phyloP scores from a whole-genome alignment of 768 basidiomycete species.

The Kwoniella europaea region DNA sequence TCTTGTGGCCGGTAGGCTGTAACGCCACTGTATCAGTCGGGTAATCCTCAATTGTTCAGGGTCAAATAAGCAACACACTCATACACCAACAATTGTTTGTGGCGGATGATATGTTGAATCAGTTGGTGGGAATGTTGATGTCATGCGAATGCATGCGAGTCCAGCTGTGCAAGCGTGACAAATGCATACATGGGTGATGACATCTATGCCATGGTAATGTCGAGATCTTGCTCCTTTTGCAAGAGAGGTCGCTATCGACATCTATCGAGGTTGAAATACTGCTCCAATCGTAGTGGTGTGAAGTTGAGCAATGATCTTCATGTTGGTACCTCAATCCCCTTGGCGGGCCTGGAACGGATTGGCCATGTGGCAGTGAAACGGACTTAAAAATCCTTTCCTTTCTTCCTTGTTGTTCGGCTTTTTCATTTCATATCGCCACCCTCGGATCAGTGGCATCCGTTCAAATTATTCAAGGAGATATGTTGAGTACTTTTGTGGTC shows the following conservation, averaged over 20 bases:
- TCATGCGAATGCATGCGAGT: slow-evolving; percentile 1
- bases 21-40: neutral
- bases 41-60: neutral
- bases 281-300: neutral
- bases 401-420: neutral
- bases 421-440: neutral
- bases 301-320: slow-evolving; percentile 1
- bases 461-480: no score
- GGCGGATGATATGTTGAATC: slow-evolving; percentile 16
- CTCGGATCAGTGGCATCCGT: no score
- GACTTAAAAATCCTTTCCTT: neutral
- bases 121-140: slow-evolving; percentile 13
- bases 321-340: neutral
- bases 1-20: neutral
- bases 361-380: slow-evolving; percentile 23
- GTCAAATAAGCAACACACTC: no score
- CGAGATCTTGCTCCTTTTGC: no score
- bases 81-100: neutral
- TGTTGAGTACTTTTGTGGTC: no score
- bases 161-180: slow-evolving; percentile 2
- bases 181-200: neutral
- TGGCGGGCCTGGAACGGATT: slow-evolving; percentile 9
- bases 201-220: neutral
- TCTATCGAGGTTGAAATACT: neutral
- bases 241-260: neutral